Percentiles rank a stretch among this genome's conserved stretches.
Conservation (phyloP, 2,329 filamentous ascomycete species). For the Colletotrichum sp. region DNA sequence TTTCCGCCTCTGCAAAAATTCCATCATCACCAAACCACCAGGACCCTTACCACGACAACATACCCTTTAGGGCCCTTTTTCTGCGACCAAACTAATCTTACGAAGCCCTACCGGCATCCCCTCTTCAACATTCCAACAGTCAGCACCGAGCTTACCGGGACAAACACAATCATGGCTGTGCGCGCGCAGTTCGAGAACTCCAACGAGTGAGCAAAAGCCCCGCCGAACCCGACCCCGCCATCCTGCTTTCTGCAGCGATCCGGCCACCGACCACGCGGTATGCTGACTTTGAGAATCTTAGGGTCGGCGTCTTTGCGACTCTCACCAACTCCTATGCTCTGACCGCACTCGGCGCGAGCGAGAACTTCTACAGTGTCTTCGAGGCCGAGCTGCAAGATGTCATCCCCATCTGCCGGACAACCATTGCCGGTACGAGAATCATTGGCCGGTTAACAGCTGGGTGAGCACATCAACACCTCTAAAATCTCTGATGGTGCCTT, state of each 20-base stretch:
- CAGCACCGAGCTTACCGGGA: neutral
- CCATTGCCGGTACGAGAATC: constrained; percentile 95
- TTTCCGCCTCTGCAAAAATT: constrained; percentile 21
- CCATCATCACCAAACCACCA: constrained; percentile 14
- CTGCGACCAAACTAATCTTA: neutral
- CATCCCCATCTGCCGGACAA: constrained; percentile 95
- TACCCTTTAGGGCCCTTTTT: neutral
- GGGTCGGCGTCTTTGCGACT: constrained; percentile 94
- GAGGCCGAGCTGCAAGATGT: constrained; percentile 97
- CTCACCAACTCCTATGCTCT: constrained; percentile 98
- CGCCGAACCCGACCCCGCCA: constrained; percentile 27
- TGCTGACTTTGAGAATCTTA: constrained; percentile 42
- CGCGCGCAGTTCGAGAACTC: constrained; percentile 86
- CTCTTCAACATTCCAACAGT: neutral
- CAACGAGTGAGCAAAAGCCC: constrained; percentile 72
- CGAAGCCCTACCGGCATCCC: neutral
- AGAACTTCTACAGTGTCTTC: constrained; percentile 99
- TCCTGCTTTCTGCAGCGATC: neutral
- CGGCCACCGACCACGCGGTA: constrained; percentile 1
- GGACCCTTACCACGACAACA: neutral
- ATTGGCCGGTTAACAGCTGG: constrained; percentile 94
- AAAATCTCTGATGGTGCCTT: neutral
- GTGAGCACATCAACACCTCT: constrained; percentile 47
- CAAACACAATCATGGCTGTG: constrained; percentile 61
- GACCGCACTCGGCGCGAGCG: constrained; percentile 91